Evolutionary conservation across 2,329 filamentous ascomycete species (phyloP).

Genomic region (Teratosphaeria destructans): DNA sequence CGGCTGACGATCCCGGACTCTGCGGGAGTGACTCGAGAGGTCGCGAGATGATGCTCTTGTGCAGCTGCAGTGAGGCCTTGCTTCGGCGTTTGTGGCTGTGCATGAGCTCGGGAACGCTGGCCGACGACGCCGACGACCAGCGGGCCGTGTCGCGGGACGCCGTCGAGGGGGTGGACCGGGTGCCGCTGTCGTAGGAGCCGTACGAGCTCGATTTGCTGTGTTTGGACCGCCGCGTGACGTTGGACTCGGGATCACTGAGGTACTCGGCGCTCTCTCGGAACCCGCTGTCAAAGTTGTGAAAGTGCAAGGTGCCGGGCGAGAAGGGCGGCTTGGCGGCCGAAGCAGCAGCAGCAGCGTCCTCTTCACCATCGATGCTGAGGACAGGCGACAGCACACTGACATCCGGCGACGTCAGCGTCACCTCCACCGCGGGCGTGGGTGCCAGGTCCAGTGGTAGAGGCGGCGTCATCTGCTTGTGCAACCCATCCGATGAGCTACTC

Average conservation of each 20-base stretch:
- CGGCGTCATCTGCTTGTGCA: not conserved
- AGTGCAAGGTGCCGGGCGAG: conserved; percentile 5
- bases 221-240: conserved; percentile 8
- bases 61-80: conserved; percentile 4
- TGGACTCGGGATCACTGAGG: conserved; percentile 18
- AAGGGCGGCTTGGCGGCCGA: not conserved
- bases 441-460: not conserved
- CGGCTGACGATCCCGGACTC: conserved; percentile 7
- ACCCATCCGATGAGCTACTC: not conserved
- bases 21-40: conserved; percentile 17
- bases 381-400: conserved; percentile 8
- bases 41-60: conserved; percentile 9
- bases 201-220: conserved; percentile 21
- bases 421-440: not conserved
- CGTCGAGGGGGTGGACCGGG: conserved; percentile 2
- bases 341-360: not conserved
- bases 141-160: conserved; percentile 11
- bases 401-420: not conserved
- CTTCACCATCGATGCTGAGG: conserved; percentile 4
- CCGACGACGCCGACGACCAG: conserved; percentile 19
- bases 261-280: conserved; percentile 9
- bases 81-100: conserved; percentile 15
- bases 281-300: conserved; percentile 10
- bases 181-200: conserved; percentile 16
- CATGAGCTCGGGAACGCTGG: conserved; percentile 19